Percentiles rank a stretch among this genome's conserved stretches.
These are phyloP conservation scores for Tricholoma hemisulphureum DNA, from an alignment of 768 basidiomycete genomes.

Conservation along the genomic window DNA sequence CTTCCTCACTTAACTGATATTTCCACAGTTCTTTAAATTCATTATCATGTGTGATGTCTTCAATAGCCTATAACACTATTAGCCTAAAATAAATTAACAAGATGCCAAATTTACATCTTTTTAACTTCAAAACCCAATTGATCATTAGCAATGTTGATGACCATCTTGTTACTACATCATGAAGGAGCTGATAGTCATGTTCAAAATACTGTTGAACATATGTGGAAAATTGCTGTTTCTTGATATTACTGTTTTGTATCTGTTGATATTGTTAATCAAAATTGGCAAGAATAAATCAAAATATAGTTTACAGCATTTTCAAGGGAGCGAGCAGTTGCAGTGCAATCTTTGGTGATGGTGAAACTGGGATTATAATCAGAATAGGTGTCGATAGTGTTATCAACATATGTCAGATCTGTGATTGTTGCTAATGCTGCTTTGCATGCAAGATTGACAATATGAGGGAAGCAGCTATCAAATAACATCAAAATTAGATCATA, in stretches of 20 bases:
- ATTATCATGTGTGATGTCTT: not conserved
- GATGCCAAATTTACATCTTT: constrained; percentile 12
- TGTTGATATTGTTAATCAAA: not conserved
- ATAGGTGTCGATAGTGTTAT: too few species aligned
- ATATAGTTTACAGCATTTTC: not conserved
- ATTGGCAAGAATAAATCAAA: too few species aligned
- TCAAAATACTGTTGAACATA: constrained; percentile 6
- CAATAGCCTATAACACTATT: constrained; percentile 6
- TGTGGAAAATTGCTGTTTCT: constrained; percentile 17
- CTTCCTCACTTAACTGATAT: constrained; percentile 18
- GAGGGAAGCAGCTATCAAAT: too few species aligned
- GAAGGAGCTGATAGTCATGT: not conserved
- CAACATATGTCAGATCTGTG: too few species aligned
- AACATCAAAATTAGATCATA: too few species aligned
- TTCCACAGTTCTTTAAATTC: too few species aligned
- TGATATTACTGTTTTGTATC: not conserved
- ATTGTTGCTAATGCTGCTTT: too few species aligned
- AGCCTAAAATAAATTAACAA: constrained; percentile 13
- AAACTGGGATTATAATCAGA: too few species aligned
- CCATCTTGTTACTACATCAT: constrained; percentile 15
- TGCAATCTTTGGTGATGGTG: too few species aligned
- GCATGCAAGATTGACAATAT: too few species aligned
- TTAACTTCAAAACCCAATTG: constrained; percentile 20
- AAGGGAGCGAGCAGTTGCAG: too few species aligned
- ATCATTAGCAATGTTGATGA: constrained; percentile 32